Evolutionary conservation across 1,139 yeast genomes (phyloP), one percentile per base, ranked within the genome.

Genomic region (Geotrichum candidum): DNA sequence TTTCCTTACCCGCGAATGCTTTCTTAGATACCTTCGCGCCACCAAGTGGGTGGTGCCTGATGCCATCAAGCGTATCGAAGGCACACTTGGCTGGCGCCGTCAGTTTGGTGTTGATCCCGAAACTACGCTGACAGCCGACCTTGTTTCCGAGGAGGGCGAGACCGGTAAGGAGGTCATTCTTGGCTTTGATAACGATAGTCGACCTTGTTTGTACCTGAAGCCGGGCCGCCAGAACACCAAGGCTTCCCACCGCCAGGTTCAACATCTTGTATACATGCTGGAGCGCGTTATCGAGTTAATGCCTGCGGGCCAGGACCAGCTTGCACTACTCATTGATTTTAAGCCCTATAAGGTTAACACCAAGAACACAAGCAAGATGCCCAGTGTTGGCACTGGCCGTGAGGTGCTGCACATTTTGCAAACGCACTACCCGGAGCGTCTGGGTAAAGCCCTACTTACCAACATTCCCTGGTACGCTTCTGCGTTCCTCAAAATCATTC

Each of bases 151-250:
- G 1, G 97, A 92, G 76, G 88, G 88, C 73, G 86, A 81, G 70
- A 86, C 96, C 0, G 99, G 99, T 55, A 94, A 94, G 73, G 88
- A 92, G 71, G 85, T 92, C 50, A 84, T 91, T 63, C 77, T 94
- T 51, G 99, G 99, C 11, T 94, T 82, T 71, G 99, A 94, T 72
- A 86, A 87, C 68, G 92, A 88, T 68, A 83, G 87, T 63, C 82
- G 99, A 69, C 98, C 99, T 1, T 90, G 97, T 70, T 77, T 94
- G 54, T 92, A 90, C 72, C 80, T 94, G 69, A 85, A 90, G 72
- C 95, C 96, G 5, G 98, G 97, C 18, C 84, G 95, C 72, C 98
- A 94, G 73, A 94, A 94, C 75, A 94, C 99, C 15, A 84, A 89
- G 68, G 84, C 94, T 3, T 84, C 95, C 1, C 86, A 87, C 62